A percentile compares a stretch with the other conserved stretches of the same genome.
These are phyloP conservation scores for Fusarium irregulare DNA, from an alignment of 2,329 filamentous ascomycete species.

Conservation along the genomic window DNA sequence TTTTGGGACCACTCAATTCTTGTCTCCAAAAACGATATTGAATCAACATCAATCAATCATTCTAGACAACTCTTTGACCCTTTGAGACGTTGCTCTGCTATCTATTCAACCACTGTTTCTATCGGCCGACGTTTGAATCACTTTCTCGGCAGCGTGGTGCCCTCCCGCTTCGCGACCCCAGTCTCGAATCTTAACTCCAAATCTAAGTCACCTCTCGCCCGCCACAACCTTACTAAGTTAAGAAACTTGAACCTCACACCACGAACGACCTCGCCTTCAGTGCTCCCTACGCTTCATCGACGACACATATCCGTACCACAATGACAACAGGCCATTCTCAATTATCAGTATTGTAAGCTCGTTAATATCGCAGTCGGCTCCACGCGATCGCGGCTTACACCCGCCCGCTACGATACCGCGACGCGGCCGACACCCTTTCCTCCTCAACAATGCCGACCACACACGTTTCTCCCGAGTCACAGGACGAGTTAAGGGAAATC, in stretches of 20 bases:
- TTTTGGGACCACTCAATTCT: neutral
- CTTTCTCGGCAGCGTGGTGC: constrained; percentile 18
- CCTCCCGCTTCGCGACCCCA: constrained; percentile 37
- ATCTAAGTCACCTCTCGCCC: constrained; percentile 18
- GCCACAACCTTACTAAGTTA: constrained; percentile 31
- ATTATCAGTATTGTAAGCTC: constrained; percentile 17
- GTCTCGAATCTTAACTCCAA: constrained; percentile 27
- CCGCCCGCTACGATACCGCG: constrained; percentile 36
- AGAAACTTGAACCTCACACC: constrained; percentile 36
- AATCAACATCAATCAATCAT: neutral
- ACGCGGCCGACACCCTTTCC: constrained; percentile 41
- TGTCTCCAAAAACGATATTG: no score
- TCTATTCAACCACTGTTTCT: neutral
- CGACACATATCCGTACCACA: constrained; percentile 16
- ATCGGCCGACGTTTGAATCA: neutral
- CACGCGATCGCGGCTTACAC: constrained; percentile 34
- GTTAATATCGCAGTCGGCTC: constrained; percentile 28
- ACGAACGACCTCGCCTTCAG: constrained; percentile 5
- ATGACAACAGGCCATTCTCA: constrained; percentile 32
- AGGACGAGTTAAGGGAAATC: constrained; percentile 70
- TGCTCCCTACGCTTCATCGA: neutral
- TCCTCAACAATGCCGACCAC: constrained; percentile 65
- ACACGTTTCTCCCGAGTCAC: constrained; percentile 64
- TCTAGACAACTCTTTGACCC: neutral
- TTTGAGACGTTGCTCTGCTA: neutral